Conservation (phyloP, 352 stramenopile genomes). For the Pythium phragmiticola region DNA sequence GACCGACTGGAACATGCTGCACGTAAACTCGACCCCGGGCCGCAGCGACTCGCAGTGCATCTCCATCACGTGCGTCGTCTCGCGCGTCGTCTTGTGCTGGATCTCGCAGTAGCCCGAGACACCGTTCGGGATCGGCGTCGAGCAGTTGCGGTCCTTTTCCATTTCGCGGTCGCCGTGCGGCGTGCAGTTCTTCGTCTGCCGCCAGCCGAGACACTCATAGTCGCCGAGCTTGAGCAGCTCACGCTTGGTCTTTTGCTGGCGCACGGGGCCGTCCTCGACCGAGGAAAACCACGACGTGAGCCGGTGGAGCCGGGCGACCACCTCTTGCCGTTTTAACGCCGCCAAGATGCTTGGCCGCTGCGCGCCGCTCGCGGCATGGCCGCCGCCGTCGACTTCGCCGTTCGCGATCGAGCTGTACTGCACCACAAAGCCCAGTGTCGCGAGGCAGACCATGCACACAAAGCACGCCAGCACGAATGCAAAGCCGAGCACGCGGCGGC, state of each 20-base stretch:
- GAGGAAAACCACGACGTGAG: slow-evolving; percentile 19
- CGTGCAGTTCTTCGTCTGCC: slow-evolving; percentile 37
- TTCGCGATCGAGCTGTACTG: slow-evolving; percentile 45
- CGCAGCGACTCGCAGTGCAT: slow-evolving; percentile 62
- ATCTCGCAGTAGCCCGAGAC: slow-evolving; percentile 28
- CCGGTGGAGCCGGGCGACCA: slow-evolving; percentile 11
- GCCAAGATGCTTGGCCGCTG: slow-evolving; percentile 9
- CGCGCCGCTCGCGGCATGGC: slow-evolving; percentile 14
- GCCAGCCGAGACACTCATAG: slow-evolving; percentile 48
- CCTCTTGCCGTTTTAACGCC: slow-evolving; percentile 3
- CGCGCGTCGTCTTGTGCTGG: slow-evolving; percentile 22
- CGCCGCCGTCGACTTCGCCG: slow-evolving; percentile 35
- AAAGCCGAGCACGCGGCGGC: slow-evolving; percentile 7
- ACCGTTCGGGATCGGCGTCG: slow-evolving; percentile 25
- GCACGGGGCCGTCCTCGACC: slow-evolving; percentile 12
- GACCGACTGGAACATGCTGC: slow-evolving; percentile 28
- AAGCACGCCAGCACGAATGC: slow-evolving; percentile 48
- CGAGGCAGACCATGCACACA: slow-evolving; percentile 50
- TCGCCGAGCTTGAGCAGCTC: slow-evolving; percentile 12
- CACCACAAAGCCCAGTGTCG: slow-evolving; percentile 46
- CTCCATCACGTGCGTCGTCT: slow-evolving; percentile 40
- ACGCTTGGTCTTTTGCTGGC: slow-evolving; percentile 20
- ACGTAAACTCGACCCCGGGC: slow-evolving; percentile 23
- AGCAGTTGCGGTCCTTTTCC: slow-evolving; percentile 30
- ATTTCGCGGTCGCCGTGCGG: slow-evolving; percentile 34